Evolutionary conservation across 495 filamentous ascomycete species (phyloP), one percentile per base, ranked within the genome.

Genomic region (Aspergillus biplanus): DNA sequence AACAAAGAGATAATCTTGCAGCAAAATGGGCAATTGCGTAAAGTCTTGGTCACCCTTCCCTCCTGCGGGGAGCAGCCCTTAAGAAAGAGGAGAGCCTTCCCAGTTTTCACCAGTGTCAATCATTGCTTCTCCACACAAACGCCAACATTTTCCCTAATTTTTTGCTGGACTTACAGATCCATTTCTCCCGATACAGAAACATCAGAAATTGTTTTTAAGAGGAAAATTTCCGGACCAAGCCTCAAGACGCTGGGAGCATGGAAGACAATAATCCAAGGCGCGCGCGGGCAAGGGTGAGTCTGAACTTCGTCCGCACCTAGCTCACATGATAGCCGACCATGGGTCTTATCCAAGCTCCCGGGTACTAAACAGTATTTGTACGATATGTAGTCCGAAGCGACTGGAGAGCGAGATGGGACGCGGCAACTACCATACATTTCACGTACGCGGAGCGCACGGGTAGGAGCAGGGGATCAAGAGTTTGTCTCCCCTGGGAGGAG

Each of bases 371-470:
- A 27, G 21, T 27, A 27, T 27, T 27, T 27, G 21, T 27, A 27
- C 21, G 21, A 27, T 27, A 27, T 27, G 21, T 32, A 59, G 57
- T 59, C 57, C 33, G 57, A 59, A 59, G 57, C 57, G 27, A 16
- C 57, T 6, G 27, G 57, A 37, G 0, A 37, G 8, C 44, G 33
- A 37, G 47, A 59, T 39, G 57, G 37, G 15, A 48, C 48, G 47
- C 27, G 44, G 11, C 15, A n/a, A 11, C 32, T 37, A 35, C 2
- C 31, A 3, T 32, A 33, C 5, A 27, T 33, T 18, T 59, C 56
- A 12, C 57, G 44, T 6, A 39, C 32, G 8, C 57, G 46, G 6
- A 59, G 57, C 32, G n/a, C 3, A 27, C 32, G 57, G 5, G 58
- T 11, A 7, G 47, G 33, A 12, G 6, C 33, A 33, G 9, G 47